Conservation (phyloP, 768 basidiomycete species). For the Mrakia hoshinonis region DNA sequence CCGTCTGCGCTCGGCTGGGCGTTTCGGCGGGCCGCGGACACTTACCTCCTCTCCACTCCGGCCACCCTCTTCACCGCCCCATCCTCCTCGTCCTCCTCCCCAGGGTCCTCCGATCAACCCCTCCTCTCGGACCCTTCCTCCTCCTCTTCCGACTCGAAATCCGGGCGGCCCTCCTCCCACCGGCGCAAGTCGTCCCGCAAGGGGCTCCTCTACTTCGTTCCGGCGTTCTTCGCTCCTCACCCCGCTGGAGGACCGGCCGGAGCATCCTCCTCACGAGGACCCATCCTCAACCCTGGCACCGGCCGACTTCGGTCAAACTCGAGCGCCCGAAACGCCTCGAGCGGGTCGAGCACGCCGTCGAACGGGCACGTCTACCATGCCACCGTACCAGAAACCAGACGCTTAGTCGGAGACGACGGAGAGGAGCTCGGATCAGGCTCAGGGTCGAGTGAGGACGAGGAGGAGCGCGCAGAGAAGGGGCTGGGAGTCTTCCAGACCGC, state of each 20-base stretch:
- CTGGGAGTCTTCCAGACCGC: not conserved
- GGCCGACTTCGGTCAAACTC: not conserved
- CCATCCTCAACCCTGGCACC: not conserved
- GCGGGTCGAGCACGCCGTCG: not conserved
- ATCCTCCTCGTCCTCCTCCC: not conserved
- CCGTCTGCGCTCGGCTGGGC: constrained; percentile 11
- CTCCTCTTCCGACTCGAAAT: not conserved
- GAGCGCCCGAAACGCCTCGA: not conserved
- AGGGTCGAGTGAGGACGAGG: not conserved
- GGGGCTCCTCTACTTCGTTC: constrained; percentile 67
- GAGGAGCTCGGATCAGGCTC: not conserved
- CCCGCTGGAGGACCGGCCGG: not conserved
- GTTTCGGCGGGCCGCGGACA: constrained; percentile 16
- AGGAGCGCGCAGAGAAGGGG: constrained; percentile 12
- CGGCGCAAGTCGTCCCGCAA: constrained; percentile 12
- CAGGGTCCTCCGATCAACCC: constrained; percentile 29
- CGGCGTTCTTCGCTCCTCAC: constrained; percentile 59
- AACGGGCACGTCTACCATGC: constrained; percentile 11
- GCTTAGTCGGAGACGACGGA: not conserved
- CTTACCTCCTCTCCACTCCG: constrained; percentile 15
- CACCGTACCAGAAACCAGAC: not conserved
- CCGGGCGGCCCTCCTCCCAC: not conserved
- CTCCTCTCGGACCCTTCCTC: constrained; percentile 32
- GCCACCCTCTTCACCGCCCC: constrained; percentile 22
- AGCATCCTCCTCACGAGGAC: not conserved